A percentile compares a stretch with the other conserved stretches of the same genome.
These are phyloP conservation scores for Lachancea thermotolerans DNA, from an alignment of 805 yeast genomes.

Conservation along the genomic window DNA sequence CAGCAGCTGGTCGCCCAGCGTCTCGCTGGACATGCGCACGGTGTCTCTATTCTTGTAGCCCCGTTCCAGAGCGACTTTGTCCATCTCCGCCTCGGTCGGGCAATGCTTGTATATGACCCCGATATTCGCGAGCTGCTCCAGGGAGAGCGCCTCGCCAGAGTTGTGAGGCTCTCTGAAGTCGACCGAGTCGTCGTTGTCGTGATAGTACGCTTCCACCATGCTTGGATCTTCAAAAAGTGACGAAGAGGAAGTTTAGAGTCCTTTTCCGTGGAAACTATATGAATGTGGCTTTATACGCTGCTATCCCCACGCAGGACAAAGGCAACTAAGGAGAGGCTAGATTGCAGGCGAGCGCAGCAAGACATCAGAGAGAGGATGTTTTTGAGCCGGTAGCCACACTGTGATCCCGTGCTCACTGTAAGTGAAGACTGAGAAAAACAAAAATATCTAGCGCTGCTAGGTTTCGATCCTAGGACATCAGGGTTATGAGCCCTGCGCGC, in stretches of 20 bases:
- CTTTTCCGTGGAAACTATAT: background rate
- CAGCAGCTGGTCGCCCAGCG: conserved; percentile 59
- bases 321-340: too few relatives aligned
- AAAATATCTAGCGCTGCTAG: conserved; percentile 69
- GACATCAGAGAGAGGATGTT: too few relatives aligned
- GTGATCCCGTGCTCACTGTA: too few relatives aligned
- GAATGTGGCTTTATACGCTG: background rate
- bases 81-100: conserved; percentile 46
- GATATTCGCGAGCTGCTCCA: conserved; percentile 43
- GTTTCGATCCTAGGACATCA: conserved; percentile 97
- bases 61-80: conserved; percentile 61
- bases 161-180: conserved; percentile 68
- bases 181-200: conserved; percentile 50
- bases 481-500: conserved; percentile 99
- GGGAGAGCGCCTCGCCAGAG: conserved; percentile 53
- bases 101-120: conserved; percentile 65
- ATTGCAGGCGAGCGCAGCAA: too few relatives aligned
- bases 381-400: too few relatives aligned
- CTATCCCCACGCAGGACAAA: too few relatives aligned
- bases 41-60: conserved; percentile 75
- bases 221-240: background rate
- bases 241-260: too few relatives aligned
- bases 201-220: conserved; percentile 50
- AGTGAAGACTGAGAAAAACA: too few relatives aligned
- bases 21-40: conserved; percentile 50